phyloP scores from a whole-genome alignment of 2,329 filamentous ascomycete genomes.

The Teratosphaeria viscida region DNA sequence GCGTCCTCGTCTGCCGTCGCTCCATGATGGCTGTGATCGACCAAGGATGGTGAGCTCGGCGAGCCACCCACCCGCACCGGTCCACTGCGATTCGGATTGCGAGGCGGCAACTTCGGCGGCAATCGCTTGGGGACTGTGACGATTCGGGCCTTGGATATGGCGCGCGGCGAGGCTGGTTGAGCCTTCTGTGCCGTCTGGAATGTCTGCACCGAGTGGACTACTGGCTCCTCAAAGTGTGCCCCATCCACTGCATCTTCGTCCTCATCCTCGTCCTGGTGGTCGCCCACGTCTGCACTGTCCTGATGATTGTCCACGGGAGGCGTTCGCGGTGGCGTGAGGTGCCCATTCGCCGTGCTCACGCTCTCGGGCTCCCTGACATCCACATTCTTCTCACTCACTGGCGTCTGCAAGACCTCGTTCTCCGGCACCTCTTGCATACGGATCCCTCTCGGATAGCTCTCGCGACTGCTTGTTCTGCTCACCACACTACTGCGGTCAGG shows the following conservation, averaged over 20 bases:
- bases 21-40: neutral
- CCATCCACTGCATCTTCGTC: conserved; percentile 33
- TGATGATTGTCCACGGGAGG: conserved; percentile 9
- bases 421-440: conserved; percentile 21
- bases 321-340: conserved; percentile 23
- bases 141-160: conserved; percentile 59
- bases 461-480: conserved; percentile 13
- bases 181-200: conserved; percentile 58
- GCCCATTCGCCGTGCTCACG: conserved; percentile 16
- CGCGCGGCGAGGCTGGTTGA: conserved; percentile 38
- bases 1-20: neutral
- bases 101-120: conserved; percentile 64
- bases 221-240: conserved; percentile 39
- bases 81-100: conserved; percentile 53
- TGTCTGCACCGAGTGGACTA: conserved; percentile 55
- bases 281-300: conserved; percentile 13
- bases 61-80: conserved; percentile 26
- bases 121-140: conserved; percentile 76
- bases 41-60: conserved; percentile 2
- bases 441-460: neutral
- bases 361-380: neutral
- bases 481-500: conserved; percentile 8
- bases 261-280: conserved; percentile 30
- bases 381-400: neutral
- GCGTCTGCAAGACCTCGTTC: conserved; percentile 13